Evolutionary conservation across 257 asterid species (phyloP).

Genomic region (Primulina tabacum): DNA sequence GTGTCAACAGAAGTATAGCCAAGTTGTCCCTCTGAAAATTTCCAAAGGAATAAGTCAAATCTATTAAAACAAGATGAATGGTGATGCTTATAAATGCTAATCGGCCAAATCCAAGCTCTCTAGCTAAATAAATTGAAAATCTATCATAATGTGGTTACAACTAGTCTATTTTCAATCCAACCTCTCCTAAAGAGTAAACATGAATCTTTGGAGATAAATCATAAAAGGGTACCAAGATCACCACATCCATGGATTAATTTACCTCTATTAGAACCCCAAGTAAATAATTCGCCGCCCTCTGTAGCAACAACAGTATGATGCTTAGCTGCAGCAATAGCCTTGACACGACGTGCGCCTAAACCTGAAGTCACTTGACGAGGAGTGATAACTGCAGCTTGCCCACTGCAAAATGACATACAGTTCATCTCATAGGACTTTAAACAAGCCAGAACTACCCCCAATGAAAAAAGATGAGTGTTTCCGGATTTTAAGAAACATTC

Average conservation of each 20-base stretch:
- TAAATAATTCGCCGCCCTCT: constrained; percentile 91
- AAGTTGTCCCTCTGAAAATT: constrained; percentile 93
- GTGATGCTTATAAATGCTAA: constrained; percentile 18
- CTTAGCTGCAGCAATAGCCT: constrained; percentile 93
- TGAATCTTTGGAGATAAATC: constrained; percentile 5
- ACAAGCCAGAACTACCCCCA: not conserved
- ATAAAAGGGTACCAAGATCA: constrained; percentile 4
- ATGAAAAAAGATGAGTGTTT: not conserved
- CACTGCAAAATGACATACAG: constrained; percentile 51
- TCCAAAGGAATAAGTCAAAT: constrained; percentile 23
- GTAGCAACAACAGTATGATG: constrained; percentile 96
- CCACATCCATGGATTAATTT: not conserved
- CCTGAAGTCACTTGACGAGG: constrained; percentile 91
- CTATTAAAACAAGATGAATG: constrained; percentile 9
- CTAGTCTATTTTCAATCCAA: constrained; percentile 14
- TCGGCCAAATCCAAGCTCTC: constrained; percentile 13
- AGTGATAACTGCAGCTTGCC: constrained; percentile 99
- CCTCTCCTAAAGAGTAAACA: constrained; percentile 11
- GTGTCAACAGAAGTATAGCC: constrained; percentile 98
- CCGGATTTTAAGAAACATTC: not conserved
- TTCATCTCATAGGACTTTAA: constrained; percentile 16
- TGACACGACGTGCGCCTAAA: constrained; percentile 88
- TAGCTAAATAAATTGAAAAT: constrained; percentile 11
- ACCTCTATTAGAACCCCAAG: constrained; percentile 99
- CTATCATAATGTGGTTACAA: constrained; percentile 16